Base-by-base conservation (phyloP, 2,329 filamentous ascomycete genomes). In the Sarocladiaceae sp. region DNA sequence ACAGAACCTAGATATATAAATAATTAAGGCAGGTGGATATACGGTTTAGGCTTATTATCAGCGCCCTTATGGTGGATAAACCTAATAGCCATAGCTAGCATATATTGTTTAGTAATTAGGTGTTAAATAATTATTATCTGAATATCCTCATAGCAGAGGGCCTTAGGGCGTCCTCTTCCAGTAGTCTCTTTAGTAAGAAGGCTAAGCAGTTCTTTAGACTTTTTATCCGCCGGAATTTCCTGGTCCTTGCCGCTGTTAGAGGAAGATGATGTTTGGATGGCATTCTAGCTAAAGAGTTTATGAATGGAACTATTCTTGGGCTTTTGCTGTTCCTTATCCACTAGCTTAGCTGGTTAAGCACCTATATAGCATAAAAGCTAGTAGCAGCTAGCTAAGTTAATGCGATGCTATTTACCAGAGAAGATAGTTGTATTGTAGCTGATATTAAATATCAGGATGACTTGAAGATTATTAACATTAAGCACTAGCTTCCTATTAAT, bases 121-220 rank as follows among this genome's bases (percentile, higher is more conserved):
- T 62, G 43, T n/a, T 45, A 46, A 2, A 59, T 33, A 19, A 62
- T 50, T 23, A 60, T 59, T n/a, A 62, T 45, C 6, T 44, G 32
- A 18, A 62, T 58, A 18, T 62, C 57, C 47, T 61, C 41, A 34
- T 61, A 62, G 42, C 33, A 61, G 21, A 61, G 53, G 15, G 53
- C 52, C 45, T 60, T 61, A 0, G 48, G 54, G 12, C 52, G 52
- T 33, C 53, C 48, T 15, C 51, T 48, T 32, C 48, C 29, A 5
- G 33, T 35, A 18, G 34, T 52, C 50, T 61, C 50, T 43, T 57
- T 20, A 10, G 37, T 43, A 10, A 59, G 48, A 9, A 60, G 47
- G 13, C 50, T 43, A 9, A 56, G 33, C 1, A 61, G 44, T n/a
- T 53, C 20, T 29, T 47, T 43, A 6, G 49, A 58, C 29, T 56